Base-by-base conservation (phyloP, 805 yeast species). In the Cyberlindnera lachancei region DNA sequence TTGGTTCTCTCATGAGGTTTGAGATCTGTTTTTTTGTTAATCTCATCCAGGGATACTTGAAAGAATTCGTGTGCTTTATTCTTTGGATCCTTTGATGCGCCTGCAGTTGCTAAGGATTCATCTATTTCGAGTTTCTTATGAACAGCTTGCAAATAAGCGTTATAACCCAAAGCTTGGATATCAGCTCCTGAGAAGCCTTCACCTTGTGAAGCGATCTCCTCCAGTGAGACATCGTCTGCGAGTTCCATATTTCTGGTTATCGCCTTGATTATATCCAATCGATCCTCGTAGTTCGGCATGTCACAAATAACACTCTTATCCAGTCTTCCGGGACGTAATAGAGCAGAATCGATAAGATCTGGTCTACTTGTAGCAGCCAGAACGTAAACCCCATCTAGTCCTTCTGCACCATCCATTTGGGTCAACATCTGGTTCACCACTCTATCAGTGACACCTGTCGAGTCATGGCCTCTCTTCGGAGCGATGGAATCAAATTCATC, bases 321-420 rank as follows among this genome's bases (percentile, higher is more conserved):
- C 48, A 92, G 67, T 61, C 98, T 76, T 6, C 98, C 98, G 0
- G 98, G 98, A 56, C 98, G 77, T 37, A 92, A 61, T 35, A 92
- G 66, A 0, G 98, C 98, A 3, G 95, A 80, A 55, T 92, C 98
- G 42, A 92, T 88, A 45, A 92, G 67, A 50, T 92, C 98, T 0
- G 98, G 98, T 47, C 98, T 69, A 46, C 92, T 79, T 0, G 97
- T 92, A 1, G 97, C 98, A 0, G 97, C 97, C 17, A 92, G 64
- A 1, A 92, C 95, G 53, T 92, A 90, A 3, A 92, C 97, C 4
- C 97, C 96, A 48, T 88, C 96, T 18, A 88, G 64, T 0, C 97
- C 96, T 56, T 92, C 97, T 1, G 97, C 97, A 61, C 98, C 98
- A 57, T 92, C 98, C 95, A 92, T 88, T 54, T 92, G 96, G 0